Percentiles rank a stretch among this genome's conserved stretches.
Conservation (phyloP, 768 basidiomycete genomes). For the Mycena belliarum region DNA sequence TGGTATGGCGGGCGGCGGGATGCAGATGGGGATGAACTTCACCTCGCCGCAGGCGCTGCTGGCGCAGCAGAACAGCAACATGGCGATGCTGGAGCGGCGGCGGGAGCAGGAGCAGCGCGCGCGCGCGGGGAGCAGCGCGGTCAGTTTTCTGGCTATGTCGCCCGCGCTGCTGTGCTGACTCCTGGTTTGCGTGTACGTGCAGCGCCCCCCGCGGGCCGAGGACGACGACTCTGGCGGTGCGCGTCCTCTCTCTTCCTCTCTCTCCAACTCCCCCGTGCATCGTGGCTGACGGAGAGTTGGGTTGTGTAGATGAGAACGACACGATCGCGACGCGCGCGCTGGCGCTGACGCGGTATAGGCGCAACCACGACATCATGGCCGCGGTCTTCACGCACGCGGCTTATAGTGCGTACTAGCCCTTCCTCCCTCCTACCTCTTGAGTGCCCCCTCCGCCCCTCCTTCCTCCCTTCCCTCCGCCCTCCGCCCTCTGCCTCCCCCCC, state of each 20-base stretch:
- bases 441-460: too few relatives aligned
- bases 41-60: constrained; percentile 64
- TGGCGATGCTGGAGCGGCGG: constrained; percentile 71
- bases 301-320: too few relatives aligned
- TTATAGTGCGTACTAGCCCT: constrained; percentile 45
- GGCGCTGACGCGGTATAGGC: constrained; percentile 69
- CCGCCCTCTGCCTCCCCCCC: too few relatives aligned
- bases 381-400: constrained; percentile 78
- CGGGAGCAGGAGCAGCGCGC: constrained; percentile 58
- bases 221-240: constrained; percentile 71
- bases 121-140: constrained; percentile 42
- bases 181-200: too few relatives aligned
- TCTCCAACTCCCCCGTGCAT: constrained; percentile 52
- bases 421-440: neutral
- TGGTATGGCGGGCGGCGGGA: constrained; percentile 30
- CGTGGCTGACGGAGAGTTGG: too few relatives aligned
- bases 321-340: too few relatives aligned
- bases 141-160: constrained; percentile 10
- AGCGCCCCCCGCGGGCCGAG: constrained; percentile 41
- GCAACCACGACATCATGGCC: constrained; percentile 86
- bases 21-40: constrained; percentile 32
- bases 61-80: constrained; percentile 68
- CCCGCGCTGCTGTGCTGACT: constrained; percentile 8
- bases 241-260: constrained; percentile 1
- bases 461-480: too few relatives aligned